phyloP scores from a whole-genome alignment of 2,329 filamentous ascomycete genomes.

The Ceratocystis variospora region DNA sequence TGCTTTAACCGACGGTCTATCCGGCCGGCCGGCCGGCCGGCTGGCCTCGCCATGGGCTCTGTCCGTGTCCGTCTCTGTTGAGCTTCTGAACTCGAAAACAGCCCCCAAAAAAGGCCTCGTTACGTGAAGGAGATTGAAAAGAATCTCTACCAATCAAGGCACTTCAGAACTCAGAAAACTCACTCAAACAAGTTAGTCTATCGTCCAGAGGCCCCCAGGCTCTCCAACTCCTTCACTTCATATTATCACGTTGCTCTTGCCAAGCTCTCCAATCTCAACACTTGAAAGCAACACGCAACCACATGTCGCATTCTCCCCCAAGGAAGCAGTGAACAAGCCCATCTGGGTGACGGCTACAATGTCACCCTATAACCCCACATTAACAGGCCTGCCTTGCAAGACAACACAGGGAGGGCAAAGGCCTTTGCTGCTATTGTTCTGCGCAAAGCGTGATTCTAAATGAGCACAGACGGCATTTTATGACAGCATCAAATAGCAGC shows the following conservation, averaged over 20 bases:
- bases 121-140: background rate
- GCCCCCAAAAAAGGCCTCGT: background rate
- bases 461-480: background rate
- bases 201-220: background rate
- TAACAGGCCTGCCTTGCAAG: background rate
- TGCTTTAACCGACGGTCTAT: background rate
- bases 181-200: background rate
- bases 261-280: background rate
- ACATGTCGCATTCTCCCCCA: background rate
- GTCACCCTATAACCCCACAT: background rate
- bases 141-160: background rate
- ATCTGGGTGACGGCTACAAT: background rate
- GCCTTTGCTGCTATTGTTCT: background rate
- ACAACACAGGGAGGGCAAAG: background rate
- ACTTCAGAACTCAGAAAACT: background rate
- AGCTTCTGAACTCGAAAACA: background rate
- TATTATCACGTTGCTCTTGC: background rate
- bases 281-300: background rate
- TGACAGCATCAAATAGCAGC: conserved; percentile 6
- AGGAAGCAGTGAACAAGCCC: background rate
- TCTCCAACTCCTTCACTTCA: background rate
- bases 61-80: background rate
- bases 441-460: background rate
- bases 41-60: background rate
- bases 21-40: background rate